Percentiles rank a stretch among this genome's conserved stretches.
Conservation (phyloP, 2,329 filamentous ascomycete species). For the Chaetomium sp. region DNA sequence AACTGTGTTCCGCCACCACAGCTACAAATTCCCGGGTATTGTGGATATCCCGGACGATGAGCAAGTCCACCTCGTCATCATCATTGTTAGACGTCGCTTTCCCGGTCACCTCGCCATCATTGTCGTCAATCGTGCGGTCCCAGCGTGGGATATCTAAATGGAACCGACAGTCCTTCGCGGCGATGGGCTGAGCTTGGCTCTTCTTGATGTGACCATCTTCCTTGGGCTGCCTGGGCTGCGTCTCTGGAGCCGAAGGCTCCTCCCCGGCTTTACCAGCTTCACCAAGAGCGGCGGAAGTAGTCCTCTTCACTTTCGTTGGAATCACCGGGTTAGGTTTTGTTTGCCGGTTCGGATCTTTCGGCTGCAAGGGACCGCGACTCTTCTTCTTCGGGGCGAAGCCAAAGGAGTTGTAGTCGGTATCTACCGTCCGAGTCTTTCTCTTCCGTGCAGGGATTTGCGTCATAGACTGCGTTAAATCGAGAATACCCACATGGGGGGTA, state of each 20-base stretch:
- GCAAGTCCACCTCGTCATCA: conserved; percentile 2
- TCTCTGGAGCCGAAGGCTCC: background rate
- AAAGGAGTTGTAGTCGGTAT: conserved; percentile 25
- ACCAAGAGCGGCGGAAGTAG: background rate
- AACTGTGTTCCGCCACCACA: no score
- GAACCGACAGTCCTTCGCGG: background rate
- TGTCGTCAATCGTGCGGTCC: background rate
- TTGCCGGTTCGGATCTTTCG: conserved; percentile 11
- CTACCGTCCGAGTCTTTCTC: background rate
- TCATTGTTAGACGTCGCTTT: no score
- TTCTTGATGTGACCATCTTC: background rate
- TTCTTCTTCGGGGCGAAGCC: conserved; percentile 15
- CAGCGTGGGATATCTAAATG: background rate
- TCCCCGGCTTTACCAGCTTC: background rate
- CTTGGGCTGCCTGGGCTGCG: background rate
- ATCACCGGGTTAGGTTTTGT: background rate
- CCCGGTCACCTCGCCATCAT: background rate
- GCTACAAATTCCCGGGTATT: background rate
- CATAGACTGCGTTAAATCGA: conserved; percentile 33
- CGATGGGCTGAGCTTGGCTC: background rate
- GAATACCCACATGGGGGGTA: conserved; percentile 22
- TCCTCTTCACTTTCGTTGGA: background rate
- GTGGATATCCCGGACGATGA: conserved; percentile 1
- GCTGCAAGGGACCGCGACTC: conserved; percentile 2
- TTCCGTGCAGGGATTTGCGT: conserved; percentile 9